phyloP scores from a whole-genome alignment of 192 early-diverging fungal species.

The Jimgerdemannia flammicorona region DNA sequence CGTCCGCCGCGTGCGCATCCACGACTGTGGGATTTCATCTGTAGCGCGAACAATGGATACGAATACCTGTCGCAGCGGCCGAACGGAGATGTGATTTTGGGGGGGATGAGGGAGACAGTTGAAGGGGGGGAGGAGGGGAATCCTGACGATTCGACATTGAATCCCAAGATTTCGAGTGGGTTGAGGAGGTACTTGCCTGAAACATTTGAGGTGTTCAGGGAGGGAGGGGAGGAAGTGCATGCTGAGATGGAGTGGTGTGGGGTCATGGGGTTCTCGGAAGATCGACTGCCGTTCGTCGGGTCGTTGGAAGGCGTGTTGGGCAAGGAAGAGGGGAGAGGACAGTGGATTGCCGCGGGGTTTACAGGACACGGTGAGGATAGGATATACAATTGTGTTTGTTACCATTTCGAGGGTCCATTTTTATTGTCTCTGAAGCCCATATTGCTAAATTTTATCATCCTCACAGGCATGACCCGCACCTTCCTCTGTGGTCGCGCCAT shows the following conservation, averaged over 20 bases:
- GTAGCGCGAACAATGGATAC: constrained; percentile 25
- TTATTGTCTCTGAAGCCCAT: background rate
- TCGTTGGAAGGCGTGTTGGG: background rate
- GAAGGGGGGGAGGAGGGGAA: background rate
- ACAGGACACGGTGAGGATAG: constrained; percentile 13
- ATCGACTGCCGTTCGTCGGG: constrained; percentile 14
- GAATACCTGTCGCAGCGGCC: constrained; percentile 25
- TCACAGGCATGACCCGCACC: constrained; percentile 20
- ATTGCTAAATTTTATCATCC: background rate
- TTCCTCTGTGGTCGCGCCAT: constrained; percentile 18
- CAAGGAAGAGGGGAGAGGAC: background rate
- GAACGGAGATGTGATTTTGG: constrained; percentile 18
- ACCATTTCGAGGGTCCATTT: background rate
- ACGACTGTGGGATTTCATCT: constrained; percentile 24
- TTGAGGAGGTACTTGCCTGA: constrained; percentile 14
- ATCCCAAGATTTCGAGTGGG: constrained; percentile 1
- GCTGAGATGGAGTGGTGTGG: constrained; percentile 22
- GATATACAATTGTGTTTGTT: background rate
- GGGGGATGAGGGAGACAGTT: constrained; percentile 18
- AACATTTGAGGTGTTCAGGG: constrained; percentile 5
- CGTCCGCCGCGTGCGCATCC: constrained; percentile 6
- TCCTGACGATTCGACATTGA: constrained; percentile 16
- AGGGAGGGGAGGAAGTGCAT: background rate
- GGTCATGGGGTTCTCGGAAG: constrained; percentile 15
- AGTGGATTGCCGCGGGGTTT: constrained; percentile 12